Evolutionary conservation across 2,329 filamentous ascomycete species (phyloP).

Genomic region (Magnaporthiopsis rhizophila): DNA sequence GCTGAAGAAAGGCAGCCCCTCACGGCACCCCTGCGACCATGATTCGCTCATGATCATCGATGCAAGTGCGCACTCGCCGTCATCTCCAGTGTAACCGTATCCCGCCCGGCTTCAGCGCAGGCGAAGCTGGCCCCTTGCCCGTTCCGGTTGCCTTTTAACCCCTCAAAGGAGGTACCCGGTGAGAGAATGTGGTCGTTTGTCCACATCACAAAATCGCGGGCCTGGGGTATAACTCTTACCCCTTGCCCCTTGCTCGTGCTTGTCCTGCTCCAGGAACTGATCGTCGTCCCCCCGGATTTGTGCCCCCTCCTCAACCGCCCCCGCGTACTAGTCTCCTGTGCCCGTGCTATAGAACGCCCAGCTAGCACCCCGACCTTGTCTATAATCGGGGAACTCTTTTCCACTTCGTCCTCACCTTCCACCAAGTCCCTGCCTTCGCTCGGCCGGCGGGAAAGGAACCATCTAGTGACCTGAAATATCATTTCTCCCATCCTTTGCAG

Average conservation of each 20-base stretch:
- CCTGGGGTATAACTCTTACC: not conserved
- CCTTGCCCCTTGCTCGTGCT: not conserved
- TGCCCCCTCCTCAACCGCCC: not conserved
- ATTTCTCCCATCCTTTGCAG: not conserved
- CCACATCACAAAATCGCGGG: not conserved
- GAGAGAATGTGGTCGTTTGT: not conserved
- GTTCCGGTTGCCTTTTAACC: not conserved
- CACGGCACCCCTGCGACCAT: not conserved
- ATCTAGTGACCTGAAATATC: not conserved
- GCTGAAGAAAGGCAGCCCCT: not conserved
- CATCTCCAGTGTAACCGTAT: not conserved
- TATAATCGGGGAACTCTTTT: not conserved
- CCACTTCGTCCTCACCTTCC: not conserved
- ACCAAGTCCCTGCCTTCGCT: not conserved
- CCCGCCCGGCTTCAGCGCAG: not conserved
- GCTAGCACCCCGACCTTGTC: not conserved
- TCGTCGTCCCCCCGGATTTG: not conserved
- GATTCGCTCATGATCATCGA: not conserved
- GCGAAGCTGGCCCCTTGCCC: not conserved
- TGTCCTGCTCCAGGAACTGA: not conserved
- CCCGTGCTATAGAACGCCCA: not conserved
- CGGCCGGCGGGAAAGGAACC: not conserved
- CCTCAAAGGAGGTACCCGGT: not conserved
- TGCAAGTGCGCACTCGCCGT: not conserved
- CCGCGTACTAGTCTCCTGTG: not conserved